Conservation (phyloP, 805 yeast genomes). For the Starmera amethionina region DNA sequence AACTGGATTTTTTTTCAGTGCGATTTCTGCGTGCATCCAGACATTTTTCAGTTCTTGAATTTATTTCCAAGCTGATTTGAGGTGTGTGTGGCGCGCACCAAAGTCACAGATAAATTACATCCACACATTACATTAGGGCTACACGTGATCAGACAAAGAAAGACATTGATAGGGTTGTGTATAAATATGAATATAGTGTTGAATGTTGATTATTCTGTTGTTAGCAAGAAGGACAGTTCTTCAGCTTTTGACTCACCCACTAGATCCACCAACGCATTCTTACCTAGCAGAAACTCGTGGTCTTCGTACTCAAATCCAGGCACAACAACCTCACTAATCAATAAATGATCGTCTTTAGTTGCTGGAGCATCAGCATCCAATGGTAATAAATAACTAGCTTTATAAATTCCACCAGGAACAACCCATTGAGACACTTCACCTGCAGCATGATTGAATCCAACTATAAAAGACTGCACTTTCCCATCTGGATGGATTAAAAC, state of each 20-base stretch:
- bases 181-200: background rate
- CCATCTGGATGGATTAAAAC: constrained; percentile 46
- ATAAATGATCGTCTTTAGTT: constrained; percentile 28
- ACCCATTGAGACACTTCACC: constrained; percentile 54
- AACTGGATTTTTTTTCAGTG: no score
- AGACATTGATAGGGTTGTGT: background rate
- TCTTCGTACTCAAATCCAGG: constrained; percentile 54
- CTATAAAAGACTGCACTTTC: constrained; percentile 35
- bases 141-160: background rate
- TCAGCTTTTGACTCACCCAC: constrained; percentile 29
- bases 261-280: constrained; percentile 20
- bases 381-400: constrained; percentile 43
- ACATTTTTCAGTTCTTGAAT: no score
- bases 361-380: constrained; percentile 18
- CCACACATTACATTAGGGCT: background rate
- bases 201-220: constrained; percentile 1
- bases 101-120: background rate
- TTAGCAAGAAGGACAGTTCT: constrained; percentile 28
- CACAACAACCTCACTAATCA: constrained; percentile 49
- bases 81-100: no score
- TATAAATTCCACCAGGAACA: constrained; percentile 51
- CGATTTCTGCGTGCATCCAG: no score
- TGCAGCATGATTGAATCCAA: constrained; percentile 36
- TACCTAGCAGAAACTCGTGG: constrained; percentile 32
- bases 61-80: no score